Percentiles rank a stretch among this genome's conserved stretches.
Conservation (phyloP, 306 rosid genomes). For the Pyrus communis region DNA sequence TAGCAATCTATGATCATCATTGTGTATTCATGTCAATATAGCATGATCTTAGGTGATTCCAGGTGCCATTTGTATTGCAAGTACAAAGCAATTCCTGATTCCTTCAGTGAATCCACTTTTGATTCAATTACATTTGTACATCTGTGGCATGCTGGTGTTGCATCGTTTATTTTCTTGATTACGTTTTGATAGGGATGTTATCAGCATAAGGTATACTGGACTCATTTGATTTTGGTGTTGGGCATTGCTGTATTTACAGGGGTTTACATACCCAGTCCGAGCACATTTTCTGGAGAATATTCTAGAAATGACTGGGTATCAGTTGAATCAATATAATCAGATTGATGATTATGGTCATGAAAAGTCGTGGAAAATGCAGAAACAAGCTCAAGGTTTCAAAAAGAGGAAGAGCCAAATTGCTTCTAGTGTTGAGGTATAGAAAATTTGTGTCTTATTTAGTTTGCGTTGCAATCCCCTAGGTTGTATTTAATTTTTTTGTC, state of each 20-base stretch:
- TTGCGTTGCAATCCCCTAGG: neutral
- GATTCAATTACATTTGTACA: neutral
- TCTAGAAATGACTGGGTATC: slow-evolving; percentile 48
- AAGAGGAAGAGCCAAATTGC: slow-evolving; percentile 53
- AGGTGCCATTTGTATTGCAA: neutral
- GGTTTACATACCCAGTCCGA: slow-evolving; percentile 51
- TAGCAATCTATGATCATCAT: neutral
- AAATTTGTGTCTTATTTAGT: neutral
- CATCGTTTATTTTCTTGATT: neutral
- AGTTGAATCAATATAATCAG: slow-evolving; percentile 38
- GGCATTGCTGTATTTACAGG: slow-evolving; percentile 25
- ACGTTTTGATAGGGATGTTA: neutral
- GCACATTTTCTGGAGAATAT: slow-evolving; percentile 46
- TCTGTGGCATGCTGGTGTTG: too few species aligned
- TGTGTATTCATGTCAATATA: neutral
- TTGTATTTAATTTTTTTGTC: neutral
- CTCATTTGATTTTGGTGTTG: neutral
- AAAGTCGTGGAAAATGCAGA: slow-evolving; percentile 52
- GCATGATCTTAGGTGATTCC: neutral
- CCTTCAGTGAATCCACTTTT: neutral
- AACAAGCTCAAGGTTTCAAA: slow-evolving; percentile 34
- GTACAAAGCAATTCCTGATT: neutral
- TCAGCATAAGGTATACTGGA: neutral
- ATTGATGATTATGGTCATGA: slow-evolving; percentile 64
- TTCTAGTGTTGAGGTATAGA: slow-evolving; percentile 44